Evolutionary conservation across 1,284 basidiomycete species (phyloP), one percentile per base, ranked within the genome.

Genomic region (Heterobasidion occidentale): DNA sequence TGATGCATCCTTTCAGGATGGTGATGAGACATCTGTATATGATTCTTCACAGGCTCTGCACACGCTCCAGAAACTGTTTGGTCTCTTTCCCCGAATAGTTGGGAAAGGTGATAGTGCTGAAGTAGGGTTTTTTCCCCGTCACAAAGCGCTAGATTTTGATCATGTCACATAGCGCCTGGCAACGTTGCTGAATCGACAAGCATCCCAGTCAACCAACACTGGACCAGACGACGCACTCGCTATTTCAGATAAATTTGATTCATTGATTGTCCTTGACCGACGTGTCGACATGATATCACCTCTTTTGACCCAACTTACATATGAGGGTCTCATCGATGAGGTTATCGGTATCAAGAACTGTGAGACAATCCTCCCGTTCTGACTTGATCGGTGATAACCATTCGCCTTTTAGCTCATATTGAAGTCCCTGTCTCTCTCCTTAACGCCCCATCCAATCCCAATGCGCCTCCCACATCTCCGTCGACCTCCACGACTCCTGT

Each of bases 281-380:
- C 82, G 86, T 47, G 86, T 92, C n/a, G 97, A 99, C 68, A 90
- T 98, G 86, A 86, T 97, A 54, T 98, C 96, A 0, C 94, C 96
- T 1, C 78, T 99, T 55, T 84, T 96, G 50, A 99, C 96, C 1
- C 96, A 99, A 67, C 76, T 99, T 55, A 99, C 97, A 0, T 99
- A 98, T 65, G 89, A 98, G 68, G 97, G 97, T 15, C 84, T 99
- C 47, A 79, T 98, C n/a, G 96, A 99, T 65, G 97, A 99, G 68
- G 76, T 94, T 46, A 76, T 98, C 49, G 92, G 92, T 1, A 88
- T 99, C 60, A 88, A 82, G 70, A 93, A 97, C 64, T 89, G 94
- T 92, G 62, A 55, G 86, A 7, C 7, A 20, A 38, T 50, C 51
- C 54, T 45, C 45, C 45, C 54, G 20, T 27, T 27, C 27, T 27